Conservation (phyloP, 2,329 filamentous ascomycete genomes). For the Dactylonectria macrodidyma region DNA sequence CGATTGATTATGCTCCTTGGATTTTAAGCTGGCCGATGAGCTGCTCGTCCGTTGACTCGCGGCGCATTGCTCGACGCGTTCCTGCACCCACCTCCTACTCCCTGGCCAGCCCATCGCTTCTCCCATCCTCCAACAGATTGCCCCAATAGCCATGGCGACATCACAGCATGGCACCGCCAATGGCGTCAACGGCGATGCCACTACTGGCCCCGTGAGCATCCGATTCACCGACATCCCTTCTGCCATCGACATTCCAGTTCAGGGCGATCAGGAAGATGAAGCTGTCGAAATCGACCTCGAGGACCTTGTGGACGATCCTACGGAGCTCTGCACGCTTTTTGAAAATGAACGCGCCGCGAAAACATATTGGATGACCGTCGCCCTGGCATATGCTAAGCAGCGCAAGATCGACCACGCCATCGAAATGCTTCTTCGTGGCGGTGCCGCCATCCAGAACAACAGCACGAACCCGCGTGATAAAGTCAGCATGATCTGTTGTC, state of each 20-base stretch:
- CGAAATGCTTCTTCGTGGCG: constrained; percentile 80
- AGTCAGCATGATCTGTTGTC: constrained; percentile 84
- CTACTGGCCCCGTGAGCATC: constrained; percentile 61
- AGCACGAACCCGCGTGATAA: constrained; percentile 85
- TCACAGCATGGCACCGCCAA: constrained; percentile 61
- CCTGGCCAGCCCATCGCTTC: constrained; percentile 29
- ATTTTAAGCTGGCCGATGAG: constrained; percentile 47
- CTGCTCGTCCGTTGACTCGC: constrained; percentile 47
- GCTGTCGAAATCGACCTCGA: constrained; percentile 94
- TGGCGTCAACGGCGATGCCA: constrained; percentile 58
- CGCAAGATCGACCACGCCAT: constrained; percentile 90
- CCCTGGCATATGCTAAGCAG: constrained; percentile 96
- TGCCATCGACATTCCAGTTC: constrained; percentile 77
- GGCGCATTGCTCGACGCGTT: constrained; percentile 54
- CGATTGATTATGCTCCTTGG: constrained; percentile 47
- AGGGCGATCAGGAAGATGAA: constrained; percentile 76
- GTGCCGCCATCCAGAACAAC: constrained; percentile 78
- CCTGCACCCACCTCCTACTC: constrained; percentile 37
- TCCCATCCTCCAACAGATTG: constrained; percentile 20
- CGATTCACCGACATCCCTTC: constrained; percentile 77
- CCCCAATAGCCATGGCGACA: constrained; percentile 55
- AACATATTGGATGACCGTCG: constrained; percentile 98
- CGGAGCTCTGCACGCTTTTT: constrained; percentile 93
- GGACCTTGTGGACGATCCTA: constrained; percentile 92
- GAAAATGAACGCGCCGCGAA: constrained; percentile 95